phyloP scores from a whole-genome alignment of 345 rosid genomes.

The Isatis tinctoria region DNA sequence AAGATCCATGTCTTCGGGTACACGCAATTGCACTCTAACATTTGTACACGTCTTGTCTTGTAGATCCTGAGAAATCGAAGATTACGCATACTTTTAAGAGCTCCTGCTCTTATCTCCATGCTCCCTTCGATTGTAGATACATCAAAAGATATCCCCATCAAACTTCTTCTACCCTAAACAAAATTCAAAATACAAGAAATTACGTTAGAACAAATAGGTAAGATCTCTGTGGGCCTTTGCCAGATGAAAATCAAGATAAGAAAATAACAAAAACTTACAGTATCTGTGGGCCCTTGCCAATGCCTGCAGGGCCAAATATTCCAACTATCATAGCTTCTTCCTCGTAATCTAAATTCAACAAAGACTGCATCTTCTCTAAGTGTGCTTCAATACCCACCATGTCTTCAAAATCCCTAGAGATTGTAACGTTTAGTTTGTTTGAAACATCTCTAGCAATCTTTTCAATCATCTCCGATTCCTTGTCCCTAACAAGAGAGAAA shows the following conservation, averaged over 20 bases:
- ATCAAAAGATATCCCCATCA: conserved; percentile 24
- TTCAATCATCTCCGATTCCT: not conserved
- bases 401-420: not conserved
- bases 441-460: conserved; percentile 12
- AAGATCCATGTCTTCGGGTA: not conserved
- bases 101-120: not conserved
- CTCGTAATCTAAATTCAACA: not conserved
- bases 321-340: not conserved
- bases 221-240: no score
- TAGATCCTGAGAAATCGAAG: conserved; percentile 18
- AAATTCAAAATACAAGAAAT: not conserved
- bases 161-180: conserved; percentile 16
- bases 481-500: not conserved
- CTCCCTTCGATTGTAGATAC: not conserved
- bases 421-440: not conserved
- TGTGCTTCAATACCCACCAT: conserved; percentile 16
- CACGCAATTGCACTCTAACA: not conserved
- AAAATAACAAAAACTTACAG: no score
- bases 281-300: no score
- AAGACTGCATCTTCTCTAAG: not conserved
- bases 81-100: not conserved
- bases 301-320: conserved; percentile 6
- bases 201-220: conserved; percentile 5
- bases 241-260: no score
- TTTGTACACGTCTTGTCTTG: not conserved